Evolutionary conservation across 305 asterid species (phyloP).

Genomic region (Ilex paraguariensis): DNA sequence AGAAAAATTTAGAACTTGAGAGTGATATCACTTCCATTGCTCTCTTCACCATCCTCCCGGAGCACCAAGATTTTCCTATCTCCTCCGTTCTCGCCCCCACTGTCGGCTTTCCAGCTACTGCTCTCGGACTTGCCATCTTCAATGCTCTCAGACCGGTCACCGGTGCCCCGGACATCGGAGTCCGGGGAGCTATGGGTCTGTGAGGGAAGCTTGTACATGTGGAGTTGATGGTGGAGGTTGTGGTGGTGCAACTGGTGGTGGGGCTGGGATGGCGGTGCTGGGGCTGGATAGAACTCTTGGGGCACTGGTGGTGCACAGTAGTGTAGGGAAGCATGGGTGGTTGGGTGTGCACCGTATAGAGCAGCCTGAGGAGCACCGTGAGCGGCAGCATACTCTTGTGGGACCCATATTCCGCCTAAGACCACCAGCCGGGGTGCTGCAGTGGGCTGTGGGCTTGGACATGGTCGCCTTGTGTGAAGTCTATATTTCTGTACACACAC

Average conservation of each 20-base stretch:
- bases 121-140: conserved; percentile 95
- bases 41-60: conserved; percentile 1
- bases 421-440: conserved; percentile 69
- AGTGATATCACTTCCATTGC: conserved; percentile 5
- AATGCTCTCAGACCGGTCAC: conserved; percentile 71
- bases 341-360: conserved; percentile 57
- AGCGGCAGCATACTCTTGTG: conserved; percentile 76
- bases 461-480: conserved; percentile 94
- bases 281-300: conserved; percentile 54
- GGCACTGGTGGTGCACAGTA: conserved; percentile 26
- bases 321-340: conserved; percentile 40
- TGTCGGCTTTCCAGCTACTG: conserved; percentile 83
- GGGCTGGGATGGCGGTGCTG: conserved; percentile 31
- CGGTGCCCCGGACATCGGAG: conserved; percentile 42
- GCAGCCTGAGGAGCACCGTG: conserved; percentile 26
- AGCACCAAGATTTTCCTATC: conserved; percentile 28
- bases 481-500: conserved; percentile 64
- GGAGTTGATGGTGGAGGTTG: conserved; percentile 44
- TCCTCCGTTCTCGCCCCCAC: conserved; percentile 51
- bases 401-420: conserved; percentile 93
- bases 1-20: conserved; percentile 9
- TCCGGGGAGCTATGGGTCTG: conserved; percentile 55
- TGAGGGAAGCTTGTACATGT: conserved; percentile 43
- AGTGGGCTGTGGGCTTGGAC: conserved; percentile 75
- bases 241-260: conserved; percentile 27